Conservation (phyloP, 2,329 filamentous ascomycete species). For the Cryphonectria naterciae region DNA sequence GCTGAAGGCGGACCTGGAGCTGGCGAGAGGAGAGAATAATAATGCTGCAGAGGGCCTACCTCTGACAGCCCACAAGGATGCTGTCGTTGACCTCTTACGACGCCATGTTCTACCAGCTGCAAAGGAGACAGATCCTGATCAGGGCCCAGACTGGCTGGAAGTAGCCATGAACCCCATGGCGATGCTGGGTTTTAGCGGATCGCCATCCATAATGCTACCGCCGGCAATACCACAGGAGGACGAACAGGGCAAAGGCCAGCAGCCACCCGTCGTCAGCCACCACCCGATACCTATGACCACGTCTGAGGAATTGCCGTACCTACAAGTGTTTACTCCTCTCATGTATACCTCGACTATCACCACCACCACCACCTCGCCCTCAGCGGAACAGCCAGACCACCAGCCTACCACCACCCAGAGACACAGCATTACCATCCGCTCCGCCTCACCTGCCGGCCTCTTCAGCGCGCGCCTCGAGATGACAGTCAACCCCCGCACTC, state of each 20-base stretch:
- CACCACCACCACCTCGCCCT: slow-evolving; percentile 44
- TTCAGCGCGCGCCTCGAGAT: slow-evolving; percentile 63
- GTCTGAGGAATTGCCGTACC: slow-evolving; percentile 68
- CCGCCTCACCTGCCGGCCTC: slow-evolving; percentile 52
- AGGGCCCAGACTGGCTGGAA: slow-evolving; percentile 50
- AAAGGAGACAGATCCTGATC: slow-evolving; percentile 35
- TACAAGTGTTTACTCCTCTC: slow-evolving; percentile 73
- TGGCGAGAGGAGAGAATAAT: slow-evolving; percentile 62
- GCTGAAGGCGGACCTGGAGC: slow-evolving; percentile 61
- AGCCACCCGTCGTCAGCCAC: slow-evolving; percentile 61
- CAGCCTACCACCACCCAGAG: slow-evolving; percentile 49
- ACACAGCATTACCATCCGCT: slow-evolving; percentile 59
- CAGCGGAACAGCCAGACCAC: slow-evolving; percentile 32
- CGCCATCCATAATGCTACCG: slow-evolving; percentile 4
- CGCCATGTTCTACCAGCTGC: slow-evolving; percentile 47
- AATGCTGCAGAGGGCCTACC: slow-evolving; percentile 30
- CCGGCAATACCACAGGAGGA: slow-evolving; percentile 31
- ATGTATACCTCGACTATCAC: slow-evolving; percentile 59
- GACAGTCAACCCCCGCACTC: slow-evolving; percentile 57
- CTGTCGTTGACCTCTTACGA: slow-evolving; percentile 46
- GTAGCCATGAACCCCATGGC: slow-evolving; percentile 55
- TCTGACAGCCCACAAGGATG: slow-evolving; percentile 32
- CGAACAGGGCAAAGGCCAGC: slow-evolving; percentile 40
- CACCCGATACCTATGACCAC: slow-evolving; percentile 65
- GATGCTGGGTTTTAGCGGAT: slow-evolving; percentile 52